These are phyloP conservation scores for Globisporangium okanoganense DNA, from an alignment of 352 stramenopile genomes.

Conservation along the genomic window DNA sequence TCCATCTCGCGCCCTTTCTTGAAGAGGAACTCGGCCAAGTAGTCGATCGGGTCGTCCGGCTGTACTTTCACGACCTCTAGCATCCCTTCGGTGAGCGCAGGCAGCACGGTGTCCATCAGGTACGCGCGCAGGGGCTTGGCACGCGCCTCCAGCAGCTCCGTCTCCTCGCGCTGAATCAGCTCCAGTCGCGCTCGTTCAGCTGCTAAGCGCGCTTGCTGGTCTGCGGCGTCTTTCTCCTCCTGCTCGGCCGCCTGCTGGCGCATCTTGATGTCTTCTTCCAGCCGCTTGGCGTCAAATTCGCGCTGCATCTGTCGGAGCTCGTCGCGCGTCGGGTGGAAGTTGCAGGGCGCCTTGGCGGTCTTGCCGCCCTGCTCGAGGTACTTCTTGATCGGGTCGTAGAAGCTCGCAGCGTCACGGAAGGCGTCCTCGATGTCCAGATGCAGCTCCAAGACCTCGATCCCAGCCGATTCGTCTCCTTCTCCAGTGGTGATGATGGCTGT, in stretches of 20 bases:
- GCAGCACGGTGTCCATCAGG: conserved; percentile 83
- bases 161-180: conserved; percentile 74
- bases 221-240: conserved; percentile 44
- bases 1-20: conserved; percentile 68
- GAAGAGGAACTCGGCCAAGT: conserved; percentile 86
- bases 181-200: conserved; percentile 64
- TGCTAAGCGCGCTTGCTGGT: conserved; percentile 38
- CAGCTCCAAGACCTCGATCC: conserved; percentile 71
- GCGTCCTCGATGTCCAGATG: conserved; percentile 39
- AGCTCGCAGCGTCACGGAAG: conserved; percentile 34
- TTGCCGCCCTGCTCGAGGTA: conserved; percentile 76
- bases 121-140: conserved; percentile 80
- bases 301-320: conserved; percentile 49
- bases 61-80: conserved; percentile 86
- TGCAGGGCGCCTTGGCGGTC: conserved; percentile 45
- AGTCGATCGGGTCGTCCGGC: conserved; percentile 84
- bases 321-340: conserved; percentile 79
- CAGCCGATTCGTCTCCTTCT: conserved; percentile 16
- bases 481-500: conserved; percentile 2
- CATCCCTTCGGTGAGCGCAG: conserved; percentile 81
- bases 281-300: conserved; percentile 40
- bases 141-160: conserved; percentile 70
- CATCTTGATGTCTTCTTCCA: conserved; percentile 35
- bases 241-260: conserved; percentile 39
- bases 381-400: conserved; percentile 45